phyloP scores from a whole-genome alignment of 176 grass and related monocot species.

The Carex kokanica region DNA sequence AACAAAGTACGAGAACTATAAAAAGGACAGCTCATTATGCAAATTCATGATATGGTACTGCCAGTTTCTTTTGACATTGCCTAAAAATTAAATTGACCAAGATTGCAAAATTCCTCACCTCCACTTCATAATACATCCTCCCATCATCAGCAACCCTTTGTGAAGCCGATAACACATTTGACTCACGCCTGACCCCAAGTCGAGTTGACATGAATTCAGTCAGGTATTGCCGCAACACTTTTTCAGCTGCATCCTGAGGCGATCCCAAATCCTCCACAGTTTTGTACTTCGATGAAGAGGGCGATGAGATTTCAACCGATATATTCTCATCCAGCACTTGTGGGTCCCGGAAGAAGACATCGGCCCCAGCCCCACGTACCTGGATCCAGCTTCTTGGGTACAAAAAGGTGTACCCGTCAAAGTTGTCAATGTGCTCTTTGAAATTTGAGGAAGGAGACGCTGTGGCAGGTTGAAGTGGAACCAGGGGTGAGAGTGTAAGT shows the following conservation, averaged over 20 bases:
- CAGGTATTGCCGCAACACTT: slow-evolving; percentile 68
- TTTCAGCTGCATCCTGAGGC: slow-evolving; percentile 50
- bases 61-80: neutral
- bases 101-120: slow-evolving; percentile 36
- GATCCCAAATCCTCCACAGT: slow-evolving; percentile 60
- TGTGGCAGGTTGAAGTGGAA: slow-evolving; percentile 26
- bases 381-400: slow-evolving; percentile 86
- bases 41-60: neutral
- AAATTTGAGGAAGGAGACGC: slow-evolving; percentile 44
- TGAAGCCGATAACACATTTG: slow-evolving; percentile 58
- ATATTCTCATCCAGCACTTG: slow-evolving; percentile 71
- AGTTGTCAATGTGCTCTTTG: slow-evolving; percentile 72
- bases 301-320: slow-evolving; percentile 76
- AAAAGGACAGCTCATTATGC: neutral
- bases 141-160: slow-evolving; percentile 69
- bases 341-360: slow-evolving; percentile 73
- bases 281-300: slow-evolving; percentile 61
- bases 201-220: slow-evolving; percentile 85
- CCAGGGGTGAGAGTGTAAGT: slow-evolving; percentile 33
- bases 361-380: slow-evolving; percentile 58
- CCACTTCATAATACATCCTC: slow-evolving; percentile 84
- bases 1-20: neutral
- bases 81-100: neutral
- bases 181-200: slow-evolving; percentile 58
- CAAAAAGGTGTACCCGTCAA: slow-evolving; percentile 71